phyloP scores from a whole-genome alignment of 2,329 filamentous ascomycete species.

The Trichoderma atroviride region DNA sequence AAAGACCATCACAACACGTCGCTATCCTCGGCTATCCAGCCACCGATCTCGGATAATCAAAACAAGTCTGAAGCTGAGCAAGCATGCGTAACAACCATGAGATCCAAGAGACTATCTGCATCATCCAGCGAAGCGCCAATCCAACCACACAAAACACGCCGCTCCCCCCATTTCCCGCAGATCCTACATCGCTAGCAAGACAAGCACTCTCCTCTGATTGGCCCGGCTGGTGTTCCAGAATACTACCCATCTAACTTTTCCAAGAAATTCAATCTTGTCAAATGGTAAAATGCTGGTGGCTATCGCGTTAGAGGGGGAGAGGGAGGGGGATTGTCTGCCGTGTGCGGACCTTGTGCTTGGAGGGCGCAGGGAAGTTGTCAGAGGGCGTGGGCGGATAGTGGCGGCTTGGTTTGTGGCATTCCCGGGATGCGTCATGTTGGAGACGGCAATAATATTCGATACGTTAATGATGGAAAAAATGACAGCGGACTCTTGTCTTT shows the following conservation, averaged over 20 bases:
- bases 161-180: background rate
- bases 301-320: background rate
- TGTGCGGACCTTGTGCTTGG: conserved; percentile 14
- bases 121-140: background rate
- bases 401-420: background rate
- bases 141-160: background rate
- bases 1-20: background rate
- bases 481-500: background rate
- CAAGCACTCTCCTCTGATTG: background rate
- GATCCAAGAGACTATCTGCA: background rate
- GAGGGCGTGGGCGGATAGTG: conserved; percentile 12
- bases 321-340: background rate
- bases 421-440: background rate
- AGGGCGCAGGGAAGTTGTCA: conserved; percentile 18
- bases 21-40: conserved; percentile 13
- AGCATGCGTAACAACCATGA: background rate
- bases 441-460: background rate
- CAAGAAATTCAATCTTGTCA: background rate
- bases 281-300: background rate
- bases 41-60: conserved; percentile 15
- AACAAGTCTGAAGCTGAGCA: background rate
- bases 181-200: background rate
- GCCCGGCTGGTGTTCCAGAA: background rate
- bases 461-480: background rate
- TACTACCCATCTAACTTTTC: background rate